Conservation (phyloP, 2,329 filamentous ascomycete species). For the Rhinocladiella mackenziei region DNA sequence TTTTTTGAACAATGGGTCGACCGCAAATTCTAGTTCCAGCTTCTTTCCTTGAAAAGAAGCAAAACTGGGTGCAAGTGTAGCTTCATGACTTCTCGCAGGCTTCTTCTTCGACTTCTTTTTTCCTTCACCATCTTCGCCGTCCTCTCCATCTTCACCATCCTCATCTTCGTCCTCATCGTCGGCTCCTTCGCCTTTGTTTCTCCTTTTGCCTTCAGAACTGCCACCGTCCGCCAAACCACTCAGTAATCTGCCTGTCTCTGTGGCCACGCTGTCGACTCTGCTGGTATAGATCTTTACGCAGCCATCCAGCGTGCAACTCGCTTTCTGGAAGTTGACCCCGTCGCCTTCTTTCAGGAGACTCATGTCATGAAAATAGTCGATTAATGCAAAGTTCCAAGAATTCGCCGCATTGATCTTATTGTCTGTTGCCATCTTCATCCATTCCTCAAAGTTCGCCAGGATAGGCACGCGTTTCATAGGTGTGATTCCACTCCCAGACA, state of each 20-base stretch:
- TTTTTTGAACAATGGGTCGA: slow-evolving; percentile 98
- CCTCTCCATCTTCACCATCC: slow-evolving; percentile 56
- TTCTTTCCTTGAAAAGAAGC: slow-evolving; percentile 89
- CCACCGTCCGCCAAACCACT: slow-evolving; percentile 79
- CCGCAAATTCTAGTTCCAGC: slow-evolving; percentile 92
- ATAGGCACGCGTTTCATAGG: slow-evolving; percentile 56
- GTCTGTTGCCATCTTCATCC: slow-evolving; percentile 99
- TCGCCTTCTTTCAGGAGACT: slow-evolving; percentile 93
- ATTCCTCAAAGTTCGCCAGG: slow-evolving; percentile 97
- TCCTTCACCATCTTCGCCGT: slow-evolving; percentile 43
- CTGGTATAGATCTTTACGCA: slow-evolving; percentile 99
- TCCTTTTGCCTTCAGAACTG: slow-evolving; percentile 65
- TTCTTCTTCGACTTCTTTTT: slow-evolving; percentile 68
- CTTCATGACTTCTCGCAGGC: slow-evolving; percentile 76
- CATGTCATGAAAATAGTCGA: slow-evolving; percentile 99
- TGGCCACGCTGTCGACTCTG: slow-evolving; percentile 95
- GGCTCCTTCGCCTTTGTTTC: slow-evolving; percentile 59
- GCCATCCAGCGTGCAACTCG: slow-evolving; percentile 92
- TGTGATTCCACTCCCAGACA: slow-evolving; percentile 18
- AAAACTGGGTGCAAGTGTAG: slow-evolving; percentile 88
- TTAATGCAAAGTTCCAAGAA: slow-evolving; percentile 99
- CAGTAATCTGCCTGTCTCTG: slow-evolving; percentile 89
- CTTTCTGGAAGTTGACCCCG: slow-evolving; percentile 97
- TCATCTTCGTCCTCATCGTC: slow-evolving; percentile 64
- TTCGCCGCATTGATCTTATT: slow-evolving; percentile 98